Percentiles rank a stretch among this genome's conserved stretches.
These are phyloP conservation scores for Hirschioporus abietinus DNA, from an alignment of 768 basidiomycete genomes.

Conservation along the genomic window DNA sequence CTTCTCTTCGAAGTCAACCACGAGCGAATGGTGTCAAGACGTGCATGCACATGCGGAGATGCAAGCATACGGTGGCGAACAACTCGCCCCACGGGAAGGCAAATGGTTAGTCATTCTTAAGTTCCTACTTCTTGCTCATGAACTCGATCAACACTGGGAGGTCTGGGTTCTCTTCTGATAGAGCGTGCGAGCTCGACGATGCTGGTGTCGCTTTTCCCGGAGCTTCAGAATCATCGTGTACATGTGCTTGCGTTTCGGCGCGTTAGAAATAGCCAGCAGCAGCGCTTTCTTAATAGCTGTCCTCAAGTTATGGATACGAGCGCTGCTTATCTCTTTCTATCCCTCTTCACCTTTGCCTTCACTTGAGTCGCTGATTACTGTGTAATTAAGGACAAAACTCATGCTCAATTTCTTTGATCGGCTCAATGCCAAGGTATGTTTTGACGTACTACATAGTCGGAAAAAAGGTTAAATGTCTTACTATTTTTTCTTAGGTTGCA, in stretches of 20 bases:
- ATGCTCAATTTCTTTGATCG: slow-evolving; percentile 37
- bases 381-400: not conserved
- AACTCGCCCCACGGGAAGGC: not conserved
- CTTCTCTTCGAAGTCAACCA: not conserved
- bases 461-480: not conserved
- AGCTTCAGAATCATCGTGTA: not conserved
- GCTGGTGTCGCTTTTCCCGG: not conserved
- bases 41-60: not conserved
- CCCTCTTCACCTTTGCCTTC: too few relatives aligned
- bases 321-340: not conserved
- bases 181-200: not conserved
- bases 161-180: not conserved
- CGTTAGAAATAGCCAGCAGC: not conserved
- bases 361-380: not conserved
- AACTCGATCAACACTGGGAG: not conserved
- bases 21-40: not conserved
- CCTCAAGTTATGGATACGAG: not conserved
- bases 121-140: not conserved
- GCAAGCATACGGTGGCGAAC: not conserved
- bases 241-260: not conserved
- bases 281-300: not conserved
- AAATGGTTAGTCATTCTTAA: not conserved
- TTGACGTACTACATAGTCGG: not conserved
- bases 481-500: slow-evolving; percentile 27
- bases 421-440: slow-evolving; percentile 35